phyloP scores from a whole-genome alignment of 1,284 basidiomycete species.

The Cryptococcus amylolentus region DNA sequence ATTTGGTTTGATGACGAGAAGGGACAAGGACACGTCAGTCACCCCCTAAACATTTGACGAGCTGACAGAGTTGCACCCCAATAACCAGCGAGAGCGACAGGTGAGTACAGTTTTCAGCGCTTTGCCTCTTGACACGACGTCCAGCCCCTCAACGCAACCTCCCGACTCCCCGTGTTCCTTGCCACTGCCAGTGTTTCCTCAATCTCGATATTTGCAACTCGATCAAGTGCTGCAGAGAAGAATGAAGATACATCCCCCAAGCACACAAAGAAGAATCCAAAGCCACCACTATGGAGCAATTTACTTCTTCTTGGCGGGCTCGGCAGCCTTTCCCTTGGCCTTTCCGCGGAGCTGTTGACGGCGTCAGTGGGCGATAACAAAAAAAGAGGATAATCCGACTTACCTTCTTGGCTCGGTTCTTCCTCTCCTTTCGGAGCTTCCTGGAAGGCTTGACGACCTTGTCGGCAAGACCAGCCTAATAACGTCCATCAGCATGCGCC shows the following conservation, averaged over 20 bases:
- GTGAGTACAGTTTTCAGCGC: no score
- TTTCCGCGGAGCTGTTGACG: conserved; percentile 73
- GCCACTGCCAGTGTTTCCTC: no score
- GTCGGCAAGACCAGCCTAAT: conserved; percentile 71
- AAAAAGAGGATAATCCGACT: conserved; percentile 22
- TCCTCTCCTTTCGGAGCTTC: conserved; percentile 99
- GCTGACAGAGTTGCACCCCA: no score
- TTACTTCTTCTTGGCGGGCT: conserved; percentile 55
- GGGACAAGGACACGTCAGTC: no score
- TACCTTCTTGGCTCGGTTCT: conserved; percentile 98
- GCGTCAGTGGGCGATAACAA: conserved; percentile 12
- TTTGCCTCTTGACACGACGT: no score
- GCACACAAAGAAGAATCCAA: neutral
- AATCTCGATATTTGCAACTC: no score
- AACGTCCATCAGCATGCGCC: neutral
- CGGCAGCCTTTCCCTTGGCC: conserved; percentile 88
- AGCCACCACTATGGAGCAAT: neutral
- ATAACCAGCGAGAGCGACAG: no score
- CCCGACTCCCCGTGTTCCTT: no score
- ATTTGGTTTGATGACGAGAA: no score
- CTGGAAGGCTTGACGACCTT: conserved; percentile 92
- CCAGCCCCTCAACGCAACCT: no score
- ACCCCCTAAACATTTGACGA: no score
- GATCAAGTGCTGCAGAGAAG: neutral
- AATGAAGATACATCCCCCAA: neutral